Conservation (phyloP, 2,329 filamentous ascomycete genomes). For the Colletotrichum tropicicola region DNA sequence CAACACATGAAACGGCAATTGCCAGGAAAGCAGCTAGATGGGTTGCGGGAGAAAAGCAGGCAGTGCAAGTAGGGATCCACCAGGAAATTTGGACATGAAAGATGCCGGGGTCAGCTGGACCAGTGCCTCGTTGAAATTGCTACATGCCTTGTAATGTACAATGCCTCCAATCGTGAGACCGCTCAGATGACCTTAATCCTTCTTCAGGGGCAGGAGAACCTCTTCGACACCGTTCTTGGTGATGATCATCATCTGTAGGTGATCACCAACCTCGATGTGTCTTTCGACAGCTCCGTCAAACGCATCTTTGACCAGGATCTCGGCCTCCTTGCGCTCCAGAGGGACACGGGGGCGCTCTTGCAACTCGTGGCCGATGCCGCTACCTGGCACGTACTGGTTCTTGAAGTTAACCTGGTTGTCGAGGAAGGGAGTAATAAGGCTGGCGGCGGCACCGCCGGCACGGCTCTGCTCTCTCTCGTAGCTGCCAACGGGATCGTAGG, state of each 20-base stretch:
- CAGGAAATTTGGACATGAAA: neutral
- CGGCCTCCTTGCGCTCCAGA: slow-evolving; percentile 77
- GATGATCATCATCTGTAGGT: slow-evolving; percentile 93
- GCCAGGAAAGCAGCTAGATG: too few relatives aligned
- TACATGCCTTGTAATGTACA: slow-evolving; percentile 30
- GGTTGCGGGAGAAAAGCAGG: too few relatives aligned
- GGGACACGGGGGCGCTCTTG: slow-evolving; percentile 76
- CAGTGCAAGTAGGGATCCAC: too few relatives aligned
- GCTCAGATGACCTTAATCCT: slow-evolving; percentile 67
- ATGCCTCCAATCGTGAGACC: neutral
- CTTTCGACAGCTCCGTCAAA: slow-evolving; percentile 98
- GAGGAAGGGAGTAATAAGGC: slow-evolving; percentile 98
- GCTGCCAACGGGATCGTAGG: slow-evolving; percentile 96
- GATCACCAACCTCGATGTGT: slow-evolving; percentile 98
- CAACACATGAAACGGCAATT: too few relatives aligned
- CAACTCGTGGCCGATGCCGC: slow-evolving; percentile 83
- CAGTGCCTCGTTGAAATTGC: slow-evolving; percentile 22
- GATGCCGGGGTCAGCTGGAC: slow-evolving; percentile 9
- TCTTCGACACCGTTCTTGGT: slow-evolving; percentile 91
- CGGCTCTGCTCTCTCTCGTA: slow-evolving; percentile 98
- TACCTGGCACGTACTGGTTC: slow-evolving; percentile 94
- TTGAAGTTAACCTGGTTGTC: slow-evolving; percentile 99
- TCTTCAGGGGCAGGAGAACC: slow-evolving; percentile 85
- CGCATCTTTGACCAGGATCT: slow-evolving; percentile 92
- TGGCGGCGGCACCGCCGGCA: slow-evolving; percentile 89